phyloP scores from a whole-genome alignment of 1,284 basidiomycete genomes.

The Phylloboletellus chloephorus region DNA sequence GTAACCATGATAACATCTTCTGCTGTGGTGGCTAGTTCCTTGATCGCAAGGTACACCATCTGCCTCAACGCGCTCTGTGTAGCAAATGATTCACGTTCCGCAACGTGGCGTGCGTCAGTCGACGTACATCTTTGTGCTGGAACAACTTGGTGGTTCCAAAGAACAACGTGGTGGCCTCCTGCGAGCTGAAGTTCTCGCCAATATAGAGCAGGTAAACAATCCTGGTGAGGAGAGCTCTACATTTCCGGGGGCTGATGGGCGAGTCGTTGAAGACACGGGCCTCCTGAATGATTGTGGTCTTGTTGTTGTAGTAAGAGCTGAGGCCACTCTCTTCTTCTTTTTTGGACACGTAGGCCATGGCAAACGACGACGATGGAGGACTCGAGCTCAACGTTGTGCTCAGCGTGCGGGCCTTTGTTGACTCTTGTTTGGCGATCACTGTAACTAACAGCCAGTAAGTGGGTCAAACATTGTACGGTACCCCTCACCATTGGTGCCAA shows the following conservation, averaged over 20 bases:
- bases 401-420: slow-evolving; percentile 18
- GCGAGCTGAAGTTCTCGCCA: slow-evolving; percentile 91
- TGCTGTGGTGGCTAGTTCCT: slow-evolving; percentile 93
- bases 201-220: slow-evolving; percentile 96
- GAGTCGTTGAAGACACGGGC: slow-evolving; percentile 99
- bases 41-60: slow-evolving; percentile 98
- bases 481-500: not conserved
- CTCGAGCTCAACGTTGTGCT: slow-evolving; percentile 13
- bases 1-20: slow-evolving; percentile 99
- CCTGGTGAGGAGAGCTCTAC: slow-evolving; percentile 92
- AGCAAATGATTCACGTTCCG: slow-evolving; percentile 9
- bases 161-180: slow-evolving; percentile 97
- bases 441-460: no score
- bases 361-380: slow-evolving; percentile 38
- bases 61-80: slow-evolving; percentile 87
- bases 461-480: no score
- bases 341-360: slow-evolving; percentile 78
- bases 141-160: slow-evolving; percentile 99
- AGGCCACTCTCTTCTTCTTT: slow-evolving; percentile 90
- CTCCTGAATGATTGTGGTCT: slow-evolving; percentile 95
- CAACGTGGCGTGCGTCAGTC: slow-evolving; percentile 3
- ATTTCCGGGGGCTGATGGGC: slow-evolving; percentile 95
- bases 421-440: slow-evolving; percentile 30
- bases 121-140: slow-evolving; percentile 96
- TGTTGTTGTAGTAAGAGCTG: slow-evolving; percentile 87